Evolutionary conservation across 164 flowering plant genomes (phyloP).

Genomic region (Protea cynaroides): DNA sequence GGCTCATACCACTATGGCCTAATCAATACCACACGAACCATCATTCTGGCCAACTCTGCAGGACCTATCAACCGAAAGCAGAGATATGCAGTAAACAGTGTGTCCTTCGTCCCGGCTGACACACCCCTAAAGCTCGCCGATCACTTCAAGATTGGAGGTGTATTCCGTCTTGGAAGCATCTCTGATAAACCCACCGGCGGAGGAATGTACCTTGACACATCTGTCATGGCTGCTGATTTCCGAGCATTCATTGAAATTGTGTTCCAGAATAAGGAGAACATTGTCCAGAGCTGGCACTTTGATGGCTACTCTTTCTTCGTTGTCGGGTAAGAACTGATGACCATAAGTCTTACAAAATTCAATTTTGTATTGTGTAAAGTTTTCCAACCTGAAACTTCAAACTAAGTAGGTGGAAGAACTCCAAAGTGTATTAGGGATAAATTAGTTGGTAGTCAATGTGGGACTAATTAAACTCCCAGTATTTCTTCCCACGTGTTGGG

Average conservation of each 20-base stretch:
- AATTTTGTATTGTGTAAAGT: too few species aligned
- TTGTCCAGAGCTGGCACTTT: slow-evolving; percentile 71
- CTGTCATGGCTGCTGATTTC: slow-evolving; percentile 65
- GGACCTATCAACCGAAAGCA: slow-evolving; percentile 68
- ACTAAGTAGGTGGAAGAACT: too few species aligned
- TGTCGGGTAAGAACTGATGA: slow-evolving; percentile 60
- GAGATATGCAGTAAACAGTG: slow-evolving; percentile 77
- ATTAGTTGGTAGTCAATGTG: too few species aligned
- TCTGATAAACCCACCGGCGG: slow-evolving; percentile 48
- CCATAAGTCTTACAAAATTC: too few species aligned
- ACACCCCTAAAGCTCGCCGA: slow-evolving; percentile 84
- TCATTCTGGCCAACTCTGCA: slow-evolving; percentile 54
- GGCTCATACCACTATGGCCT: slow-evolving; percentile 92
- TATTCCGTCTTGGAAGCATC: slow-evolving; percentile 63
- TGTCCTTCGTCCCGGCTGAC: slow-evolving; percentile 61
- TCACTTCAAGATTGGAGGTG: slow-evolving; percentile 65
- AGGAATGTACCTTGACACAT: slow-evolving; percentile 57
- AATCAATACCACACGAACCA: slow-evolving; percentile 57
- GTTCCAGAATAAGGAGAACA: slow-evolving; percentile 55
- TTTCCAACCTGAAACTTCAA: too few species aligned
- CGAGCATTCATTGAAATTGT: slow-evolving; percentile 69
- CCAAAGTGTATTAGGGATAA: too few species aligned
- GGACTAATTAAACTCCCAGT: too few species aligned
- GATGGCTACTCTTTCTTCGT: slow-evolving; percentile 80
- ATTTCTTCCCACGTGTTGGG: too few species aligned